Base-by-base conservation (phyloP, 2,329 filamentous ascomycete species). In the Talaromyces rugulosus region DNA sequence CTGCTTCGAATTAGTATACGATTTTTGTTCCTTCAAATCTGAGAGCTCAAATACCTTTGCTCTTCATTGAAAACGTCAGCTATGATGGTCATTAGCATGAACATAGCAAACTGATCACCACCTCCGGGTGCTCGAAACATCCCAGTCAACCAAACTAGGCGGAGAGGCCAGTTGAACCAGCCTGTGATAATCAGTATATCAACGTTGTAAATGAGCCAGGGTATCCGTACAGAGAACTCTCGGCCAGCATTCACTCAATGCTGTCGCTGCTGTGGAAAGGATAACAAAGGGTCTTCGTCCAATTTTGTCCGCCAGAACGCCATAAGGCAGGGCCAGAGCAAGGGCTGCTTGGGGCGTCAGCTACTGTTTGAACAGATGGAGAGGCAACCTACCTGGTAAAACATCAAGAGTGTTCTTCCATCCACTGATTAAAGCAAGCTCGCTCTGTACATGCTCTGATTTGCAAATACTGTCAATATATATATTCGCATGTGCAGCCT, bases 391-490 rank as follows among this genome's bases (percentile, higher is more conserved):
- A 67, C 69, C 61, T 34, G 70, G 70, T 31, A 73, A 30, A 6
- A 18, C 18, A 27, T 66, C 66, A 23, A 69, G 64, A 5, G 66
- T 71, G 30, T 69, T 66, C 56, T 71, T 71, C 60, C 69, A 72
- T 1, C 72, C 72, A 16, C 66, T 63, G 6, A 74, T 44, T 11
- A 73, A 53, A 16, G 72, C 72, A 54, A 73, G 56, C 56, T 74
- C 71, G n/a, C 64, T 68, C 55, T 74, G 72, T 8, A 74, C 70
- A 16, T 59, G 59, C 30, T 71, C 71, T 7, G 70, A 68, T 65
- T 74, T 74, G 51, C 72, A 74, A 31, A 59, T 34, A 8, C 59
- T 59, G 0, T 62, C 63, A 50, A 58, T 11, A 5, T 60, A 30
- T 61, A 6, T 14, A 50, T 50, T 50, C 56, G 11, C 16, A 50